Conservation (phyloP, 2,329 filamentous ascomycete species). For the Colletotrichum magnum region DNA sequence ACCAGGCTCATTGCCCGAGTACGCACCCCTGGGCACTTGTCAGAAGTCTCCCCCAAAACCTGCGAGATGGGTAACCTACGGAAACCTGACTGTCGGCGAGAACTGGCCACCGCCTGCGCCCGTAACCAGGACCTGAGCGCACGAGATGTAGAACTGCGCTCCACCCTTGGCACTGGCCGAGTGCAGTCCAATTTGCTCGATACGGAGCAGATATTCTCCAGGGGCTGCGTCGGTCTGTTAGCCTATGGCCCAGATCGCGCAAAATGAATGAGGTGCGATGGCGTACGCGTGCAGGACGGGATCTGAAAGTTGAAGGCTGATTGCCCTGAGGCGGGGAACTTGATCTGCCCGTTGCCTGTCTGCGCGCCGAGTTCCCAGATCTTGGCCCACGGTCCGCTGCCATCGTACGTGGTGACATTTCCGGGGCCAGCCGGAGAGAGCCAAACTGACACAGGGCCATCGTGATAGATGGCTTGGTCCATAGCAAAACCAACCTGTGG, state of each 20-base stretch:
- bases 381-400: conserved; percentile 36
- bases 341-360: conserved; percentile 36
- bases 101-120: conserved; percentile 30
- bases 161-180: conserved; percentile 48
- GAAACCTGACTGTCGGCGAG: conserved; percentile 35
- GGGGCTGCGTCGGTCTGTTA: conserved; percentile 13
- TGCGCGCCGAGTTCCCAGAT: conserved; percentile 36
- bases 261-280: background rate
- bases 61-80: conserved; percentile 16
- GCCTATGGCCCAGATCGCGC: background rate
- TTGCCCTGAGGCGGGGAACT: conserved; percentile 35
- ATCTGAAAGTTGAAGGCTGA: conserved; percentile 37
- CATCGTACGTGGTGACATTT: conserved; percentile 34
- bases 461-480: too few species aligned
- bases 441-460: too few species aligned
- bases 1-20: conserved; percentile 36
- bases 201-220: conserved; percentile 53
- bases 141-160: conserved; percentile 55
- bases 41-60: too few species aligned
- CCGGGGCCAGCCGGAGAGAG: conserved; percentile 4
- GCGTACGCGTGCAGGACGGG: conserved; percentile 38
- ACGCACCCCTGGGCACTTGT: conserved; percentile 22
- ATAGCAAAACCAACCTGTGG: too few species aligned
- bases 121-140: conserved; percentile 50
- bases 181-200: conserved; percentile 55